A percentile compares a stretch with the other conserved stretches of the same genome.
Evolutionary conservation across 2,329 filamentous ascomycete genomes (phyloP).

Genomic region (Calonectria hawksworthii): DNA sequence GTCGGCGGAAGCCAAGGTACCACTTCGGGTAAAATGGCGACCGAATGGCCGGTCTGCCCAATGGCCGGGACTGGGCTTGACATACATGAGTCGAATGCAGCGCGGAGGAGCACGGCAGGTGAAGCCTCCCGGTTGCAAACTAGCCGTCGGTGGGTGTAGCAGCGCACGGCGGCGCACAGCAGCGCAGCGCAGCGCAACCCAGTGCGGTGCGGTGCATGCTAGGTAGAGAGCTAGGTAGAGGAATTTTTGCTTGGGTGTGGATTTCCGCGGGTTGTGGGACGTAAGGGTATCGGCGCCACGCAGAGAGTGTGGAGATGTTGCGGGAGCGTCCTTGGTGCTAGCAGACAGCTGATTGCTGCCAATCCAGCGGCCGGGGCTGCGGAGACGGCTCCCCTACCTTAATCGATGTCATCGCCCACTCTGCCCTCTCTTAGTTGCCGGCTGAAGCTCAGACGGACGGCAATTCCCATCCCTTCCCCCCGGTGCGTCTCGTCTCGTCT

Average conservation of each 20-base stretch:
- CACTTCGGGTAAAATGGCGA: not conserved
- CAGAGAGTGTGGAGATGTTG: slow-evolving; percentile 10
- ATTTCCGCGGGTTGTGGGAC: slow-evolving; percentile 4
- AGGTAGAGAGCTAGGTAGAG: not conserved
- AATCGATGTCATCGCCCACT: slow-evolving; percentile 12
- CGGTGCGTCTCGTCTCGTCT: not conserved
- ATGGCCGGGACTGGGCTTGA: slow-evolving; percentile 8
- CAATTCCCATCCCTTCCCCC: not conserved
- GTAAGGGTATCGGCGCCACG: slow-evolving; percentile 9
- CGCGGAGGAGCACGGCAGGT: slow-evolving; percentile 1
- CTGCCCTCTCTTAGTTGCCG: not conserved
- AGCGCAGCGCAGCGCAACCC: not conserved
- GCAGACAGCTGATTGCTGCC: slow-evolving; percentile 5
- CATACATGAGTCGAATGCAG: slow-evolving; percentile 4
- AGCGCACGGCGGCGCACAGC: not conserved
- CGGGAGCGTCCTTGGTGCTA: slow-evolving; percentile 8
- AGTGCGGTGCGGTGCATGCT: not conserved
- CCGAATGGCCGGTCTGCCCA: slow-evolving; percentile 4
- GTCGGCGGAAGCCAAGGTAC: slow-evolving; percentile 1
- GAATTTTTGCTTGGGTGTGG: not conserved
- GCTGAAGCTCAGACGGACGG: not conserved
- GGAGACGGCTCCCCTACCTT: slow-evolving; percentile 10
- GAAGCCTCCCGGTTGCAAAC: not conserved
- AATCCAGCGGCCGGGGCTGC: slow-evolving; percentile 2
- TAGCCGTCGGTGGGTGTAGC: not conserved